Evolutionary conservation across 2,329 filamentous ascomycete genomes (phyloP).

Genomic region (Penicillium sclerotigenum): DNA sequence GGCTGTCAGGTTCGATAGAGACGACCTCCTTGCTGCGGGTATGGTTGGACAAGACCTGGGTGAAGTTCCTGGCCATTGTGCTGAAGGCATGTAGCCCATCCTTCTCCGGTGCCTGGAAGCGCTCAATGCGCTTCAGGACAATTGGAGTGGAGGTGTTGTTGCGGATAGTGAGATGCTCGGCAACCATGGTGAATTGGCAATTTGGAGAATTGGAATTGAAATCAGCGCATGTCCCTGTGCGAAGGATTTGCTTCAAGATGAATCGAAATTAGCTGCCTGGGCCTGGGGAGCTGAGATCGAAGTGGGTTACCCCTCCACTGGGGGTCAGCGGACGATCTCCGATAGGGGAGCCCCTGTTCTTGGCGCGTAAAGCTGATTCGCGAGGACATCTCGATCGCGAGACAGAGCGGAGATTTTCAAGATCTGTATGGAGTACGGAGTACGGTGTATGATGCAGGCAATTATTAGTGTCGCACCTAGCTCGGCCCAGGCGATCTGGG

Average conservation of each 20-base stretch:
- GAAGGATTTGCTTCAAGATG: not conserved
- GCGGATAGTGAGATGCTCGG: conserved; percentile 64
- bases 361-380: conserved; percentile 19
- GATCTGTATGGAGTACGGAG: not conserved
- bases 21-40: conserved; percentile 46
- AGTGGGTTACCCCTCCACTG: conserved; percentile 16
- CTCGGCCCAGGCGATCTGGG: not conserved
- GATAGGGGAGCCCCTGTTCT: conserved; percentile 11
- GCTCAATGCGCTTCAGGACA: conserved; percentile 69
- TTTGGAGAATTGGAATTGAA: not conserved
- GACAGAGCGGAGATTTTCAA: not conserved
- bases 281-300: conserved; percentile 1
- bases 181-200: conserved; percentile 32
- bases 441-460: not conserved
- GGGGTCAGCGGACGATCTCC: conserved; percentile 18
- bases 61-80: conserved; percentile 49
- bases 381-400: not conserved
- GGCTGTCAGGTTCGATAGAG: conserved; percentile 49
- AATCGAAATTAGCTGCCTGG: conserved; percentile 1
- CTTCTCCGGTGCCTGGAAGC: conserved; percentile 59
- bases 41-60: conserved; percentile 42
- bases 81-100: conserved; percentile 29
- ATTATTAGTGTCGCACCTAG: not conserved
- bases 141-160: conserved; percentile 76
- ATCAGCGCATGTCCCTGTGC: not conserved